Evolutionary conservation across 2,329 filamentous ascomycete genomes (phyloP).

Genomic region (Arthroderma sp.): DNA sequence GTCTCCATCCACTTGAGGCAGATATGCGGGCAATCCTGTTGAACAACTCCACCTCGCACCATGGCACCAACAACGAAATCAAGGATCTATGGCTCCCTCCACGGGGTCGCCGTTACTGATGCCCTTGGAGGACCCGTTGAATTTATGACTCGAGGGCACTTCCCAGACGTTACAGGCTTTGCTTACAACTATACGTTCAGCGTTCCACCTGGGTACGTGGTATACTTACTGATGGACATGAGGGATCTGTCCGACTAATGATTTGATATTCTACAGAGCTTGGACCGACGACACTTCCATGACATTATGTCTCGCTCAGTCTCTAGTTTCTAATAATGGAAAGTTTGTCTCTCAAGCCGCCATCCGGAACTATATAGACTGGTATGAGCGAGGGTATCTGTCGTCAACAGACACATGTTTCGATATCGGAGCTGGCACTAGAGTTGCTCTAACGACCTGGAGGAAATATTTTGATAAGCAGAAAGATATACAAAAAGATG

Average conservation of each 20-base stretch:
- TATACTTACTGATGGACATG: background rate
- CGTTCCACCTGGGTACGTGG: constrained; percentile 22
- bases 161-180: constrained; percentile 22
- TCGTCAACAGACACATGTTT: constrained; percentile 24
- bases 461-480: constrained; percentile 2
- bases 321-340: constrained; percentile 22
- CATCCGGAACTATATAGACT: constrained; percentile 25
- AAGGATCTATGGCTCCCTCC: constrained; percentile 23
- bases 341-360: constrained; percentile 19
- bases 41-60: too few species aligned
- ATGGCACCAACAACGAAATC: constrained; percentile 1
- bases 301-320: constrained; percentile 30
- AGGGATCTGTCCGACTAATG: background rate
- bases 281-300: constrained; percentile 35
- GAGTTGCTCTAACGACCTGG: constrained; percentile 22
- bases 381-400: constrained; percentile 25
- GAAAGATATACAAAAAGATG: constrained; percentile 1
- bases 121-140: constrained; percentile 33
- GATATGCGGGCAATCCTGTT: too few species aligned
- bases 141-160: constrained; percentile 24
- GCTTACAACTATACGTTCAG: constrained; percentile 21
- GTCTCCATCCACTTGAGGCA: too few species aligned
- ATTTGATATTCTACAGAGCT: constrained; percentile 11
- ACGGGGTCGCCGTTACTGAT: constrained; percentile 29
- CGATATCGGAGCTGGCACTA: constrained; percentile 27